phyloP scores from a whole-genome alignment of 495 filamentous ascomycete species.

The Annulohypoxylon maeteangense region DNA sequence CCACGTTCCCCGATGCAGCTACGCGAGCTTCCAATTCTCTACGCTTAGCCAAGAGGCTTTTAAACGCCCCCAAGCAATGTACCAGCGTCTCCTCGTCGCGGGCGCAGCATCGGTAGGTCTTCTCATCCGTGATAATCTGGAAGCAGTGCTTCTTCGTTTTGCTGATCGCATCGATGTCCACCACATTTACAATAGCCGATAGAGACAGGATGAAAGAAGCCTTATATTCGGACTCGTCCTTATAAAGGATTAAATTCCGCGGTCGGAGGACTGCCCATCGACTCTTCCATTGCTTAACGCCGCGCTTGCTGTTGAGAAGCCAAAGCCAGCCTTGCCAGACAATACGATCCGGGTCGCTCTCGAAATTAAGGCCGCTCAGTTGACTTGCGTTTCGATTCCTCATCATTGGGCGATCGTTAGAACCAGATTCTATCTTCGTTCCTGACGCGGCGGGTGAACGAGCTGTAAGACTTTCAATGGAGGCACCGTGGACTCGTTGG shows the following conservation, averaged over 20 bases:
- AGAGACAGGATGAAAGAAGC: conserved; percentile 85
- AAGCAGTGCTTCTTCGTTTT: conserved; percentile 86
- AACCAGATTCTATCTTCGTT: conserved; percentile 28
- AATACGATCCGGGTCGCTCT: conserved; percentile 73
- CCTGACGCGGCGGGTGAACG: conserved; percentile 52
- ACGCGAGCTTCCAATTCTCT: conserved; percentile 61
- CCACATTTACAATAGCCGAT: conserved; percentile 84
- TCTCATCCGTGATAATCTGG: conserved; percentile 94
- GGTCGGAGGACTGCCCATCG: conserved; percentile 93
- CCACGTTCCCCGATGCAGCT: conserved; percentile 43
- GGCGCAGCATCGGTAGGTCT: conserved; percentile 88
- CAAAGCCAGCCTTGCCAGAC: conserved; percentile 93
- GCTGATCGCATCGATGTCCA: conserved; percentile 89
- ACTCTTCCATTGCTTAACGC: conserved; percentile 93
- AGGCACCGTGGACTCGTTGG: conserved; percentile 52
- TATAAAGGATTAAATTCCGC: conserved; percentile 89
- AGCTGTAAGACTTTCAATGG: conserved; percentile 56
- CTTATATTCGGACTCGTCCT: conserved; percentile 90
- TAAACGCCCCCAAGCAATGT: conserved; percentile 87
- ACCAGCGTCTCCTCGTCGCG: conserved; percentile 83
- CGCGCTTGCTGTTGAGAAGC: conserved; percentile 84
- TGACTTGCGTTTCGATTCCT: conserved; percentile 66
- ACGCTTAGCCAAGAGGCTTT: conserved; percentile 83
- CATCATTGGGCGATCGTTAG: conserved; percentile 42
- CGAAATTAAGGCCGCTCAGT: conserved; percentile 62